Conservation (phyloP, 371 early-diverging fungal species). For the Rhizopus microsporus region DNA sequence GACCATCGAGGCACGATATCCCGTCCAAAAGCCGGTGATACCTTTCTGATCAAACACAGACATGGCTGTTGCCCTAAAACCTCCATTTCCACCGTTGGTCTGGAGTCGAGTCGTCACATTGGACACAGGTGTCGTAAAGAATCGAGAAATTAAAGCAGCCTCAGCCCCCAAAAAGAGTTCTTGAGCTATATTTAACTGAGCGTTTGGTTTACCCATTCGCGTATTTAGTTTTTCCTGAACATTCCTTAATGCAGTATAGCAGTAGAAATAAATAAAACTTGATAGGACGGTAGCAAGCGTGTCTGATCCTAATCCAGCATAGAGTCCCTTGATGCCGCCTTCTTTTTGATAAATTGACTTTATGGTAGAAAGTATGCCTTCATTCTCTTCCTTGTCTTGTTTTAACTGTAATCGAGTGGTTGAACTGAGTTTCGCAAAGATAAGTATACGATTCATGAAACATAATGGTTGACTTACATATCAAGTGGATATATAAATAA, state of each 20-base stretch:
- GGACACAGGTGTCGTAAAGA: slow-evolving; percentile 62
- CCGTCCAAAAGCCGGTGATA: slow-evolving; percentile 60
- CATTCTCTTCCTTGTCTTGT: slow-evolving; percentile 20
- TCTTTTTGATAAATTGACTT: slow-evolving; percentile 48
- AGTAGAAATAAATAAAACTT: slow-evolving; percentile 65
- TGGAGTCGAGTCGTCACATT: slow-evolving; percentile 60
- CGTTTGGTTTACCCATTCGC: slow-evolving; percentile 36
- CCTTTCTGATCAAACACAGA: slow-evolving; percentile 54
- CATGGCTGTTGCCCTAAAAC: slow-evolving; percentile 23
- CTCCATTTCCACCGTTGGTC: slow-evolving; percentile 37
- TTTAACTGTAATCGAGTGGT: slow-evolving; percentile 48
- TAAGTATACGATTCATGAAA: not conserved
- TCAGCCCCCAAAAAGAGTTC: slow-evolving; percentile 64
- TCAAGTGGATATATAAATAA: slow-evolving; percentile 64
- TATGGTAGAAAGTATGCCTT: slow-evolving; percentile 43
- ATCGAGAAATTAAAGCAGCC: slow-evolving; percentile 59
- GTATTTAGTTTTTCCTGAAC: slow-evolving; percentile 54
- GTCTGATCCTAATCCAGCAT: slow-evolving; percentile 59
- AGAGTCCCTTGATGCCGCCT: slow-evolving; percentile 55
- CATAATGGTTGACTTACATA: slow-evolving; percentile 33
- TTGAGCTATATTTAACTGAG: slow-evolving; percentile 53
- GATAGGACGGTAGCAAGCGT: slow-evolving; percentile 59
- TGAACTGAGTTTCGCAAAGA: slow-evolving; percentile 23
- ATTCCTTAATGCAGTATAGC: slow-evolving; percentile 58
- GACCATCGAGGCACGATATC: slow-evolving; percentile 61